Evolutionary conservation across 768 basidiomycete genomes (phyloP).

Genomic region (Leccinum fibrillosum): DNA sequence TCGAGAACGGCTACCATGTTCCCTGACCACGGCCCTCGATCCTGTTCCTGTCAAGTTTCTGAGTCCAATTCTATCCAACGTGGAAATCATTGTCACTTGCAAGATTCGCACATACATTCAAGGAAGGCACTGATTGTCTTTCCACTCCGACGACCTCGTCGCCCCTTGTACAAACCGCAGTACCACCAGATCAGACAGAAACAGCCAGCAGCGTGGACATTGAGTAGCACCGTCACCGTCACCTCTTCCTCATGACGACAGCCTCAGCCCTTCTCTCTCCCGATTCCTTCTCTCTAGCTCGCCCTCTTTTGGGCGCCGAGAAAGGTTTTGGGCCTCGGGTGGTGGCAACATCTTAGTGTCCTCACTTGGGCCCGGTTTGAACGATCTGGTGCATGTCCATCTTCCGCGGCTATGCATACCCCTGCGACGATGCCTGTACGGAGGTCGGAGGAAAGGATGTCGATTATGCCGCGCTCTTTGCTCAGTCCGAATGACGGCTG

Average conservation of each 20-base stretch:
- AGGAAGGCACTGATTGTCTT: not conserved
- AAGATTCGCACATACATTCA: constrained; percentile 1
- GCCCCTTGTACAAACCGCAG: not conserved
- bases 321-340: not conserved
- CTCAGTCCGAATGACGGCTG: not conserved
- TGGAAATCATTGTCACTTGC: not conserved
- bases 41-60: too few species aligned
- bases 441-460: not conserved
- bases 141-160: not conserved
- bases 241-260: not conserved
- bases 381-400: not conserved
- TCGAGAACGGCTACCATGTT: not conserved
- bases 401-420: not conserved
- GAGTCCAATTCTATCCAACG: not conserved
- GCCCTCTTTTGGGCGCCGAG: constrained; percentile 16
- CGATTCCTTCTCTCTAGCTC: constrained; percentile 9
- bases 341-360: not conserved
- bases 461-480: not conserved
- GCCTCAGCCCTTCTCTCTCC: not conserved
- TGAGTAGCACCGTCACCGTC: not conserved
- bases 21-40: not conserved
- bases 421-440: not conserved
- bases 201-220: not conserved
- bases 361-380: not conserved
- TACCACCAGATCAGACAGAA: not conserved